A percentile compares a stretch with the other conserved stretches of the same genome.
These are phyloP conservation scores for Penicillium mononematosum DNA, from an alignment of 495 filamentous ascomycete genomes.

Conservation along the genomic window DNA sequence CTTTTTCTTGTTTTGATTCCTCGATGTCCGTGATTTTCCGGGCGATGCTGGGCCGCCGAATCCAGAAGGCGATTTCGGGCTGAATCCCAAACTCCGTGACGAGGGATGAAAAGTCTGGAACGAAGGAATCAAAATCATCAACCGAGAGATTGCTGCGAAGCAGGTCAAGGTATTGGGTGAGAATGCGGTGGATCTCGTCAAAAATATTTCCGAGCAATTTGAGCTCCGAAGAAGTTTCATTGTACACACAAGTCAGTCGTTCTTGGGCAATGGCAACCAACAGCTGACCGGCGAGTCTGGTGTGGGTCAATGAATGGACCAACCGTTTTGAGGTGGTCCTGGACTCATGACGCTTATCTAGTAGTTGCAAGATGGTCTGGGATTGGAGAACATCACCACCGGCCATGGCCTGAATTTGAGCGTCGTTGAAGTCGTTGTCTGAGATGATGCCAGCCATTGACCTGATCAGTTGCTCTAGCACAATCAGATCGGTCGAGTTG, in stretches of 20 bases:
- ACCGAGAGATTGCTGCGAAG: slow-evolving; percentile 73
- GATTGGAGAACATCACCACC: slow-evolving; percentile 76
- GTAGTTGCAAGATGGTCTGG: slow-evolving; percentile 71
- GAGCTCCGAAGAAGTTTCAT: slow-evolving; percentile 63
- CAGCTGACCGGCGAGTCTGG: slow-evolving; percentile 69
- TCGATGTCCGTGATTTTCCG: slow-evolving; percentile 52
- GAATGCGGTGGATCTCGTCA: slow-evolving; percentile 82
- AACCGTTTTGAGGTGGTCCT: slow-evolving; percentile 69
- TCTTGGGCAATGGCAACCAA: slow-evolving; percentile 90
- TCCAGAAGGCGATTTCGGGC: slow-evolving; percentile 82
- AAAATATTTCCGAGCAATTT: slow-evolving; percentile 83
- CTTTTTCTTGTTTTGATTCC: slow-evolving; percentile 25
- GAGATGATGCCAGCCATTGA: slow-evolving; percentile 92
- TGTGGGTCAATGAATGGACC: slow-evolving; percentile 72
- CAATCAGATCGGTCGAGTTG: slow-evolving; percentile 80
- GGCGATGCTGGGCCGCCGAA: slow-evolving; percentile 68
- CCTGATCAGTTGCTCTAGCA: slow-evolving; percentile 81
- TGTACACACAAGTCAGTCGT: slow-evolving; percentile 74
- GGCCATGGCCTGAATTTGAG: slow-evolving; percentile 80
- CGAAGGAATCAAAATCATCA: slow-evolving; percentile 74
- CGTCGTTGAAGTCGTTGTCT: slow-evolving; percentile 79
- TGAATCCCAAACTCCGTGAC: slow-evolving; percentile 80
- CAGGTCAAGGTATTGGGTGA: slow-evolving; percentile 86
- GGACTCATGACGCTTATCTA: slow-evolving; percentile 73
- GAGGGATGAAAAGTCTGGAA: slow-evolving; percentile 73